Evolutionary conservation across 2,329 filamentous ascomycete genomes (phyloP).

Genomic region (Hymenoscyphus scutula): DNA sequence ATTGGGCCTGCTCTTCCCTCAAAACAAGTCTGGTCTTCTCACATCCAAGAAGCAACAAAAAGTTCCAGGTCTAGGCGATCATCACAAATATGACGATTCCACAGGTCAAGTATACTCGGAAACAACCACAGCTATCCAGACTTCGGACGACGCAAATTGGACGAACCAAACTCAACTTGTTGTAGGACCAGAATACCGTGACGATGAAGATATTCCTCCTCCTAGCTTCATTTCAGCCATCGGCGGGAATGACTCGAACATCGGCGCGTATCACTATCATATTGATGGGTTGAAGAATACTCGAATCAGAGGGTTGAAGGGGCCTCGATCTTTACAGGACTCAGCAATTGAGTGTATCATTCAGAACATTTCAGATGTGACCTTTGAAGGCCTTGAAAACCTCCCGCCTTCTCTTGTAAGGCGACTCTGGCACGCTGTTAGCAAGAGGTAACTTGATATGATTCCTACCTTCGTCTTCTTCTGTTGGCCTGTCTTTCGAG

Average conservation of each 20-base stretch:
- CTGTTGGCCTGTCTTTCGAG: neutral
- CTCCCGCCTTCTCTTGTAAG: constrained; percentile 24
- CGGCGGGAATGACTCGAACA: constrained; percentile 1
- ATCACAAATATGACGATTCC: constrained; percentile 28
- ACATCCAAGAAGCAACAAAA: neutral
- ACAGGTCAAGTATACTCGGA: constrained; percentile 34
- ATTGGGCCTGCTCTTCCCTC: constrained; percentile 9
- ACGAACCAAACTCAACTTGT: constrained; percentile 14
- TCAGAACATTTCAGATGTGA: constrained; percentile 25
- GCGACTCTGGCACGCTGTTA: constrained; percentile 27
- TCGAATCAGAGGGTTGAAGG: constrained; percentile 14
- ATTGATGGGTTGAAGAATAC: constrained; percentile 15
- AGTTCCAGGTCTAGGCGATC: constrained; percentile 1
- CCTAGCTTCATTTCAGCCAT: neutral
- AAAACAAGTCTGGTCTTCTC: neutral
- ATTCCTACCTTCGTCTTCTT: neutral
- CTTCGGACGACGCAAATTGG: constrained; percentile 26
- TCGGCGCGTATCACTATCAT: constrained; percentile 14
- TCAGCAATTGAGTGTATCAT: constrained; percentile 26
- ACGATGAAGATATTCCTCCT: constrained; percentile 10
- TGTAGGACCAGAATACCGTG: constrained; percentile 14
- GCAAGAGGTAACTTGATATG: constrained; percentile 24
- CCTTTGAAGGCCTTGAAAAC: constrained; percentile 22
- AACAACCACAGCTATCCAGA: constrained; percentile 21
- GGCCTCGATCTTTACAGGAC: constrained; percentile 27